These are phyloP conservation scores for Rhodofomes roseus DNA, from an alignment of 1,284 basidiomycete genomes.

Conservation along the genomic window DNA sequence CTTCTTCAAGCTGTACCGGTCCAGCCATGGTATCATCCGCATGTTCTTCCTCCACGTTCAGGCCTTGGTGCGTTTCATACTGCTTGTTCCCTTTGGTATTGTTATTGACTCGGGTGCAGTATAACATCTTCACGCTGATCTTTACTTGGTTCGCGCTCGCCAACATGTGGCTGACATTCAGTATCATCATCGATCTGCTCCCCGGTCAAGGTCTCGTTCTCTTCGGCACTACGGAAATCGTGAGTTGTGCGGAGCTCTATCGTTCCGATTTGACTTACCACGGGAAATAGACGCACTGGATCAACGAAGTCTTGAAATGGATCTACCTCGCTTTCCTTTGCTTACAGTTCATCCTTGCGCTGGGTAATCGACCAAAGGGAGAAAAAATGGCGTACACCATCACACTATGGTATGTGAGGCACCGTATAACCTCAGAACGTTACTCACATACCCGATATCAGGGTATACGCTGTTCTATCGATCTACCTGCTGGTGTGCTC, in stretches of 20 bases:
- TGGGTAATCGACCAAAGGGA: constrained; percentile 95
- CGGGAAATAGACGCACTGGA: constrained; percentile 97
- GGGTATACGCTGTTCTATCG: constrained; percentile 78
- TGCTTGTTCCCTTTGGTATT: background rate
- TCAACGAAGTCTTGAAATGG: constrained; percentile 84
- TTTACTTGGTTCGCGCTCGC: constrained; percentile 93
- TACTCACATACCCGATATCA: constrained; percentile 21
- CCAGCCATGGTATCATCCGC: constrained; percentile 78
- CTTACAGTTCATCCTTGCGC: constrained; percentile 88
- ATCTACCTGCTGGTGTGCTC: constrained; percentile 85
- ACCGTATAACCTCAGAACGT: background rate
- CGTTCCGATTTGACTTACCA: too few relatives aligned
- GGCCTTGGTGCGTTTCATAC: constrained; percentile 59
- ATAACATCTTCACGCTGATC: constrained; percentile 74
- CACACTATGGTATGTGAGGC: constrained; percentile 66
- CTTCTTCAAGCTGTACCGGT: constrained; percentile 89
- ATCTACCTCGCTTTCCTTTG: constrained; percentile 84
- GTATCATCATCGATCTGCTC: constrained; percentile 90
- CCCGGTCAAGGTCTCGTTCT: constrained; percentile 62
- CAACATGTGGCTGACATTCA: constrained; percentile 95
- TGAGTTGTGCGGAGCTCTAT: too few relatives aligned
- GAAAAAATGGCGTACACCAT: constrained; percentile 81
- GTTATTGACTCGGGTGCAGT: constrained; percentile 37
- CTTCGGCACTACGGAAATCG: constrained; percentile 65
- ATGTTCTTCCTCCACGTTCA: constrained; percentile 97